A percentile compares a stretch with the other conserved stretches of the same genome.
phyloP scores from a whole-genome alignment of 164 flowering plant species.

The Amborella trichopoda region DNA sequence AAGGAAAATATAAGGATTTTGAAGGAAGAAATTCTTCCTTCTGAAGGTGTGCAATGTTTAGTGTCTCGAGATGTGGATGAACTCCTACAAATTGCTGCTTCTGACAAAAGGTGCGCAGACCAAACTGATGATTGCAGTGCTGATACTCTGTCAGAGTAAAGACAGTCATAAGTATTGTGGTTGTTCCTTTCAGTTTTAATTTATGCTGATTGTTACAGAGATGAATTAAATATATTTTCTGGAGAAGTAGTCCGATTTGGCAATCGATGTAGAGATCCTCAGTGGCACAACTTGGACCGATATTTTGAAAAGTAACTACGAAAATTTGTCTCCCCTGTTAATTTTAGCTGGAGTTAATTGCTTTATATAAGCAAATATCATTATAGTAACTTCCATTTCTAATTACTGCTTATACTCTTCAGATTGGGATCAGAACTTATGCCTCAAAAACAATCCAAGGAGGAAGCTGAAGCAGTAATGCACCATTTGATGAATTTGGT shows the following conservation, averaged over 20 bases:
- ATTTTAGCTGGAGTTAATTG: not conserved
- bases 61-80: constrained; percentile 71
- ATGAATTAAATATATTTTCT: constrained; percentile 64
- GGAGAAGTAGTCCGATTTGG: constrained; percentile 91
- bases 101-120: constrained; percentile 76
- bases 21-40: constrained; percentile 64
- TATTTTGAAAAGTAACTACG: constrained; percentile 66
- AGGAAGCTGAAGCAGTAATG: constrained; percentile 58
- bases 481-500: constrained; percentile 58
- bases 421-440: constrained; percentile 56
- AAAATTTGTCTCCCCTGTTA: not conserved
- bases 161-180: too few species aligned
- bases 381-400: too few species aligned
- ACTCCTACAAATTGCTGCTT: constrained; percentile 66
- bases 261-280: constrained; percentile 92
- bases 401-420: constrained; percentile 3
- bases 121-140: too few species aligned
- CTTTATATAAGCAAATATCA: too few species aligned
- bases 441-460: constrained; percentile 52
- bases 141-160: too few species aligned
- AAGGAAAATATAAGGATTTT: constrained; percentile 54
- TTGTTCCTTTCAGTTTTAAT: not conserved
- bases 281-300: constrained; percentile 84
- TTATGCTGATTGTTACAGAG: constrained; percentile 30
- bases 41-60: constrained; percentile 70